Base-by-base conservation (phyloP, 257 asterid genomes). In the Nicotiana attenuata region DNA sequence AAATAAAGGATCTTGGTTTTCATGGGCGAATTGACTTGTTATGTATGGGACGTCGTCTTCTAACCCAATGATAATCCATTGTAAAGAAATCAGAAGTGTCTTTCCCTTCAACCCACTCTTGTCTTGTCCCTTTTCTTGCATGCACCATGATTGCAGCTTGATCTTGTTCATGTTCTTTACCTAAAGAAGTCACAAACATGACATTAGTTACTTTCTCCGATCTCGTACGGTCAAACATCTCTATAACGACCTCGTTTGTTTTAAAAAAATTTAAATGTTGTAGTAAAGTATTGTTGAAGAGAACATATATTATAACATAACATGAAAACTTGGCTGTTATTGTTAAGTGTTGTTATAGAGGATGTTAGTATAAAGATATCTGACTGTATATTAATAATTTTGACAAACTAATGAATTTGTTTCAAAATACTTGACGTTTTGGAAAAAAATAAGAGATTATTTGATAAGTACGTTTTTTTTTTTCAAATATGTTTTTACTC, bases 11-110 rank as follows among this genome's bases (percentile, higher is more conserved):
- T 33, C 47, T 84, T 85, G 79, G 68, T 78, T 85, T 88, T 90
- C 79, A 92, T 33, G 97, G 98, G 71, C 83, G 66, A 7, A 87
- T 26, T 67, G 85, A 87, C 85, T 86, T 86, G 96, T 94, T 94
- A 76, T 94, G 97, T 82, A 92, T 88, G 1, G 97, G 98, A 29
- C 90, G 89, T 67, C 98, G 87, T 77, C 87, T 86, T 89, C 89
- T 92, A 60, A 91, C 92, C 84, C 86, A 82, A 33, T 24, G 9
- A 87, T 94, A 94, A 86, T 94, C 98, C 98, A 94, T 92, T 5
- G 92, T 89, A 15, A 85, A 89, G 45, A 88, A 90, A 57, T 94
- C 89, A 24, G 92, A 84, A 61, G 69, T 87, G 78, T 81, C 85
- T 38, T 85, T 83, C 33, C 83, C 83, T 82, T 90, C 93, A 20